Base-by-base conservation (phyloP, 139 green algal genomes). In the Desmodesmus armatus region DNA sequence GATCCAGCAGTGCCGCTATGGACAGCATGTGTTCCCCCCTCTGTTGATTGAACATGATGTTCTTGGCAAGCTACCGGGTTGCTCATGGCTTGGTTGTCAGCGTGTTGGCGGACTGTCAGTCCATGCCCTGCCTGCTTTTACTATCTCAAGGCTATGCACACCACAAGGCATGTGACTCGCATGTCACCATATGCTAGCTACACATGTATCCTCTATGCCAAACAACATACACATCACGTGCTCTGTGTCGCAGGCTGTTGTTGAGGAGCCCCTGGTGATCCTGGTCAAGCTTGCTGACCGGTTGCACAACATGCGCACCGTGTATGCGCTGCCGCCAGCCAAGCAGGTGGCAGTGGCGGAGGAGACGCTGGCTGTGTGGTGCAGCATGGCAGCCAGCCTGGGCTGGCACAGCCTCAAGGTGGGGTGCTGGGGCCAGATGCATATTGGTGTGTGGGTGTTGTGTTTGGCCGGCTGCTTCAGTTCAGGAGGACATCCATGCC, bases 291-390 rank as follows among this genome's bases (percentile, higher is more conserved):
- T 99, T 75, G 94, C 97, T 2, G 97, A 99, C 86, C 82, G 97
- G n/a, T 91, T 99, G 90, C 95, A 98, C 92, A 98, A 98, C 90
- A 97, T 99, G 96, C 94, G 97, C 76, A 98, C 95, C 3, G 89
- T 98, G 76, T 95, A 94, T n/a, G 95, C 93, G 21, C 89, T 98
- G 39, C 60, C 89, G 27, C 92, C 88, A 0, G 92, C 94, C 13
- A 96, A 97, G 87, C 90, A 93, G 88, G 78, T 82, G 44, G 88
- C 90, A 11, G 89, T 99, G 29, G 96, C 96, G 4, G 84, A 93
- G 7, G 97, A 99, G 90, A 98, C 97, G 37, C 88, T 95, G 77
- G 88, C 92, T 43, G 90, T 99, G 23, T 99, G 97, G 94, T 98
- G 95, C 90, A 94, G 86, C n/a, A 91, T 99, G 82, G 96, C 97